Conservation (phyloP, 164 flowering plant species). For the Chloranthus sessilifolius region DNA sequence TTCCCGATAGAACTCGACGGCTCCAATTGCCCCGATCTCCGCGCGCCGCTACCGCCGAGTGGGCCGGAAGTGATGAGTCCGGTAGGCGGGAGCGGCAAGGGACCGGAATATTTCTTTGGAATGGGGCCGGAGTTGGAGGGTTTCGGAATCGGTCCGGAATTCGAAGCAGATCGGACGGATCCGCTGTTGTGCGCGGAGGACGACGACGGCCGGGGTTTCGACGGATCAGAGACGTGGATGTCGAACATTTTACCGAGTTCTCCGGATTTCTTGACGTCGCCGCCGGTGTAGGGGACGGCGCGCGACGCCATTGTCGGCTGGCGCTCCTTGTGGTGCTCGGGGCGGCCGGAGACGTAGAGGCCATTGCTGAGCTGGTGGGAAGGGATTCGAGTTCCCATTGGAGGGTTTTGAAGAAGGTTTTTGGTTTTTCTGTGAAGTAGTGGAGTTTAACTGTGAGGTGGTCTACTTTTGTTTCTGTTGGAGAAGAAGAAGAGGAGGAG, state of each 20-base stretch:
- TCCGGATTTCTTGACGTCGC: slow-evolving; percentile 77
- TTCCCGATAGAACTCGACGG: slow-evolving; percentile 28
- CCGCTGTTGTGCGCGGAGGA: slow-evolving; percentile 21
- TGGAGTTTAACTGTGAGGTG: background rate
- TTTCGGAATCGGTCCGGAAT: slow-evolving; percentile 41
- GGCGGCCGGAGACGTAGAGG: slow-evolving; percentile 66
- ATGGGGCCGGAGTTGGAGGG: slow-evolving; percentile 38
- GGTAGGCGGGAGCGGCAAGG: slow-evolving; percentile 26
- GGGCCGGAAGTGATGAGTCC: slow-evolving; percentile 46
- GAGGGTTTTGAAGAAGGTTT: background rate
- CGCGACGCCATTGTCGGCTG: slow-evolving; percentile 56
- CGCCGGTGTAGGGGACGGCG: slow-evolving; percentile 76
- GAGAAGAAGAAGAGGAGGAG: background rate
- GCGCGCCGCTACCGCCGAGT: slow-evolving; percentile 19
- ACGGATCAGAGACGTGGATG: slow-evolving; percentile 31
- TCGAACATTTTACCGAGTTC: slow-evolving; percentile 97
- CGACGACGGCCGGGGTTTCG: slow-evolving; percentile 20
- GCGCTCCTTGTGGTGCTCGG: slow-evolving; percentile 51
- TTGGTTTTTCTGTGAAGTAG: background rate
- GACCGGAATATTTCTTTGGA: slow-evolving; percentile 26
- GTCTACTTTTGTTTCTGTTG: background rate
- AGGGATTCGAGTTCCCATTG: slow-evolving; percentile 57
- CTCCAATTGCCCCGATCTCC: slow-evolving; percentile 24
- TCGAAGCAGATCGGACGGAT: slow-evolving; percentile 48
- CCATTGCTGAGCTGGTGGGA: slow-evolving; percentile 76